Conservation (phyloP, 2,329 filamentous ascomycete species). For the Allantophomopsis cytisporea region DNA sequence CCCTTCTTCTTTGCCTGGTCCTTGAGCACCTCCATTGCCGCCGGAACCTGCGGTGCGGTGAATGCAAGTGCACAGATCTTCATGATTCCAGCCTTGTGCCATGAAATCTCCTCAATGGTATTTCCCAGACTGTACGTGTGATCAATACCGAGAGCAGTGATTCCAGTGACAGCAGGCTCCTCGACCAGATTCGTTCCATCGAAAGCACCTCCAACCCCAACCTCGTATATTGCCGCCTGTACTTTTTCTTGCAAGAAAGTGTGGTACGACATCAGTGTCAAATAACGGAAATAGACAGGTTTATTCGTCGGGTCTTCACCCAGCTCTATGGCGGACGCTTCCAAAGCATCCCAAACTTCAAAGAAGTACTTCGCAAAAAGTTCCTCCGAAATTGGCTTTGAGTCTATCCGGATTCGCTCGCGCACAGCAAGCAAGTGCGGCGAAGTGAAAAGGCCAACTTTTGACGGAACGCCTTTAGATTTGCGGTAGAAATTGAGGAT, state of each 20-base stretch:
- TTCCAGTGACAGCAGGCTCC: slow-evolving; percentile 44
- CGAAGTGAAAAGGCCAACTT: slow-evolving; percentile 52
- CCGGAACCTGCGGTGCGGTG: slow-evolving; percentile 35
- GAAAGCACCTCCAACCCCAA: slow-evolving; percentile 52
- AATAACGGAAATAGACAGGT: slow-evolving; percentile 44
- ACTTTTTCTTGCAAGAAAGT: slow-evolving; percentile 50
- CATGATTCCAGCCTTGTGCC: slow-evolving; percentile 64
- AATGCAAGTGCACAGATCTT: slow-evolving; percentile 45
- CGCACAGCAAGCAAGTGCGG: slow-evolving; percentile 55
- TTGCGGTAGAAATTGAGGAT: slow-evolving; percentile 40
- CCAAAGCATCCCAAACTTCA: slow-evolving; percentile 43
- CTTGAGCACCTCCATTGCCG: slow-evolving; percentile 29
- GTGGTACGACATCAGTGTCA: slow-evolving; percentile 55
- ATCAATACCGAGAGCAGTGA: slow-evolving; percentile 56
- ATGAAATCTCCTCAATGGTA: slow-evolving; percentile 52
- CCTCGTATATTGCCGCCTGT: slow-evolving; percentile 51
- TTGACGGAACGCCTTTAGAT: slow-evolving; percentile 9
- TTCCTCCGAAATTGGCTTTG: slow-evolving; percentile 38
- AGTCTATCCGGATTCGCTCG: slow-evolving; percentile 53
- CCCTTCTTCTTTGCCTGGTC: slow-evolving; percentile 35
- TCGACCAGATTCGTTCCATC: slow-evolving; percentile 57
- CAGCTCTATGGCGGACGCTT: slow-evolving; percentile 13
- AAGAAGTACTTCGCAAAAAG: slow-evolving; percentile 55
- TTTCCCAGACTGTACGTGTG: slow-evolving; percentile 49
- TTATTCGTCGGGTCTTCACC: slow-evolving; percentile 11